A percentile compares a stretch with the other conserved stretches of the same genome.
Evolutionary conservation across 805 yeast species (phyloP).

Genomic region (Zygosaccharomyces lentus): DNA sequence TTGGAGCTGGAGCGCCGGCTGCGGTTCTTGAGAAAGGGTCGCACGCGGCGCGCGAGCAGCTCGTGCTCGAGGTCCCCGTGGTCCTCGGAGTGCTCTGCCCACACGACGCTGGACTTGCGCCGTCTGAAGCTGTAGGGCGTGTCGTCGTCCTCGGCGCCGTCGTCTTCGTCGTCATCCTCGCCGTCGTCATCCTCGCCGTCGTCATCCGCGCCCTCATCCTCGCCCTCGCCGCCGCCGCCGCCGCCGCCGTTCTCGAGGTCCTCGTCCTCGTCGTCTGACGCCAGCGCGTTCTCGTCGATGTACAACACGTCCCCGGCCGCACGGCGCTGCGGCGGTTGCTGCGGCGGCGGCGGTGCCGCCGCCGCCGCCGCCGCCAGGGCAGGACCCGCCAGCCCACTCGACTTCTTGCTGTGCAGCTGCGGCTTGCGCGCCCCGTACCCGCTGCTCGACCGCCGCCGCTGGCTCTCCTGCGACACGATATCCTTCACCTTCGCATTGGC

Average conservation of each 20-base stretch:
- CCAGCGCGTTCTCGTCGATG: constrained; percentile 39
- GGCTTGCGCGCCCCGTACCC: constrained; percentile 8
- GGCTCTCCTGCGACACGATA: constrained; percentile 22
- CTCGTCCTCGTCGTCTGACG: constrained; percentile 30
- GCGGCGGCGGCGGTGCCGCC: not conserved
- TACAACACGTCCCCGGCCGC: constrained; percentile 26
- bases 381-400: constrained; percentile 1
- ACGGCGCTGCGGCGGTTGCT: not conserved
- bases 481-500: constrained; percentile 45
- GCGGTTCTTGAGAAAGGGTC: constrained; percentile 17
- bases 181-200: constrained; percentile 35
- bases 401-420: not conserved
- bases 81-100: constrained; percentile 25
- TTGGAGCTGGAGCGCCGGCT: constrained; percentile 21
- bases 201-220: constrained; percentile 30
- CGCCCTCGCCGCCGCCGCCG: no score
- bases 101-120: constrained; percentile 28
- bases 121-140: constrained; percentile 18
- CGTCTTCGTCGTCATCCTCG: constrained; percentile 37
- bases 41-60: constrained; percentile 13
- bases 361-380: not conserved
- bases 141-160: constrained; percentile 9
- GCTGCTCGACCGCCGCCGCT: constrained; percentile 34
- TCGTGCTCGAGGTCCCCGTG: constrained; percentile 21
- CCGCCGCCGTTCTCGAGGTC: constrained; percentile 32